Conservation (phyloP, 2,329 filamentous ascomycete species). For the Neopestalotiopsis sp. region DNA sequence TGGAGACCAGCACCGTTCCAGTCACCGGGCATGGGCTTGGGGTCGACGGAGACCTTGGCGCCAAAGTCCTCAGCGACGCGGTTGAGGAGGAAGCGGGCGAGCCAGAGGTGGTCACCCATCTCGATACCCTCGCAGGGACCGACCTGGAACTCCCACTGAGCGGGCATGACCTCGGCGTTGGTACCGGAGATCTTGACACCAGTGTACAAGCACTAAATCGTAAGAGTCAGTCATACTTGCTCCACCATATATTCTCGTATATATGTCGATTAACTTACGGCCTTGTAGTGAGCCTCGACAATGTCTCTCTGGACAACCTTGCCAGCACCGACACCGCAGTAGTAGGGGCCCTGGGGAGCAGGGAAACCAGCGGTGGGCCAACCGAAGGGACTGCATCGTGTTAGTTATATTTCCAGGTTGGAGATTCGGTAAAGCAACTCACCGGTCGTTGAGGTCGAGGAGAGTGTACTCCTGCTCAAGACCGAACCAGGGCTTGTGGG, state of each 20-base stretch:
- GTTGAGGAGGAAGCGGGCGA: conserved; percentile 86
- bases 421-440: too few relatives aligned
- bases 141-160: conserved; percentile 98
- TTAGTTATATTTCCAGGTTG: too few relatives aligned
- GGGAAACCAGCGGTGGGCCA: conserved; percentile 81
- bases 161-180: conserved; percentile 98
- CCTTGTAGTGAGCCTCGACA: conserved; percentile 90
- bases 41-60: conserved; percentile 91
- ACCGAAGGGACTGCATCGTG: conserved; percentile 70
- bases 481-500: conserved; percentile 93
- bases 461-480: conserved; percentile 98
- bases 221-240: conserved; percentile 63
- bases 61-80: conserved; percentile 96
- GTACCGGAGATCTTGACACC: conserved; percentile 95
- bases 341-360: conserved; percentile 92
- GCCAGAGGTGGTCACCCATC: conserved; percentile 97
- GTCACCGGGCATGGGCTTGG: conserved; percentile 93
- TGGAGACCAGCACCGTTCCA: conserved; percentile 98
- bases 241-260: conserved; percentile 19
- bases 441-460: conserved; percentile 79
- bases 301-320: conserved; percentile 98
- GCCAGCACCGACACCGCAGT: conserved; percentile 96
- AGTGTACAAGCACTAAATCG: conserved; percentile 73
- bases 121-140: conserved; percentile 87
- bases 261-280: conserved; percentile 34